These are phyloP conservation scores for Cyclotella choctawhatcheeana DNA, from an alignment of 108 stramenopile genomes.

Conservation along the genomic window DNA sequence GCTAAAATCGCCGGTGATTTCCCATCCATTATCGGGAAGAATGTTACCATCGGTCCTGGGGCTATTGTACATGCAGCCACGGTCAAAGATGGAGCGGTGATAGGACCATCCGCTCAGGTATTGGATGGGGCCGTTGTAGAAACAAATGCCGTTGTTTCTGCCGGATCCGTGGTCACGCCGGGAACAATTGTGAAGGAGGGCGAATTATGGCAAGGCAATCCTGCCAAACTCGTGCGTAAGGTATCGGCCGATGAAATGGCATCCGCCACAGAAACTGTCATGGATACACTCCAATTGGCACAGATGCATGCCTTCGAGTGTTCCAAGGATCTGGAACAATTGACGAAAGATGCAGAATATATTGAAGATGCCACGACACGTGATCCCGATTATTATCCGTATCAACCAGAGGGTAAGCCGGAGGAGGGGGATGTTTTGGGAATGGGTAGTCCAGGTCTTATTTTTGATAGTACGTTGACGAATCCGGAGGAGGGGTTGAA, in stretches of 20 bases:
- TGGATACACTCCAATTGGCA: slow-evolving; percentile 67
- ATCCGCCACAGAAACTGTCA: slow-evolving; percentile 48
- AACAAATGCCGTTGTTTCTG: slow-evolving; percentile 74
- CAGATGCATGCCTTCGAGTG: slow-evolving; percentile 77
- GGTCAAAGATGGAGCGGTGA: slow-evolving; percentile 71
- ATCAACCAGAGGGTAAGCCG: slow-evolving; percentile 42
- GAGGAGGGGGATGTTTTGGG: slow-evolving; percentile 75
- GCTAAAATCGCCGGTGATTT: slow-evolving; percentile 93
- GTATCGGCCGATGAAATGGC: slow-evolving; percentile 79
- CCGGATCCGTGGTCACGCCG: slow-evolving; percentile 87
- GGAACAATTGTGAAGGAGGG: slow-evolving; percentile 76
- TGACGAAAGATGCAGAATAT: slow-evolving; percentile 72
- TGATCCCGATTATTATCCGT: slow-evolving; percentile 64
- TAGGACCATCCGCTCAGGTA: slow-evolving; percentile 90
- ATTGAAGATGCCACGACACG: slow-evolving; percentile 62
- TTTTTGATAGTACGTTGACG: slow-evolving; percentile 84
- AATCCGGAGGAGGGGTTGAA: slow-evolving; percentile 81
- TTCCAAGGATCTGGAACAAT: slow-evolving; percentile 78
- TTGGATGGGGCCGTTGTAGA: slow-evolving; percentile 90
- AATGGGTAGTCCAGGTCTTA: slow-evolving; percentile 84
- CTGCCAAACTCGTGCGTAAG: slow-evolving; percentile 89
- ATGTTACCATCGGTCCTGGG: slow-evolving; percentile 83
- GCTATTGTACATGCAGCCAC: slow-evolving; percentile 94
- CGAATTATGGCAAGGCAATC: slow-evolving; percentile 91
- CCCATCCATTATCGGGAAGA: slow-evolving; percentile 85